phyloP scores from a whole-genome alignment of 768 basidiomycete genomes.

The Rhodotorula sphaerocarpa region DNA sequence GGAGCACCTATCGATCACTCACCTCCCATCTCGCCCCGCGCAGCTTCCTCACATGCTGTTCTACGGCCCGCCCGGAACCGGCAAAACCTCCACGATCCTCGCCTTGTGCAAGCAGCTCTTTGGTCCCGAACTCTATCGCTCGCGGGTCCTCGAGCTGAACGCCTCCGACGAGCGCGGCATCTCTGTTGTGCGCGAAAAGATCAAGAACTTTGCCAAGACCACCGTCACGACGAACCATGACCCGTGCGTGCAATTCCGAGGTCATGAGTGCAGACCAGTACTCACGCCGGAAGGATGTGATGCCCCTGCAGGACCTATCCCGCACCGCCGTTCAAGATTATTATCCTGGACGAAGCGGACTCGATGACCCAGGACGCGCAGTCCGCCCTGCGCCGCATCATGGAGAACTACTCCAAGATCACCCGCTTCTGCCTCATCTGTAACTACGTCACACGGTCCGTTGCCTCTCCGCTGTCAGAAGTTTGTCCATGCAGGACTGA shows the following conservation, averaged over 20 bases:
- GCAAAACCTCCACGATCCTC: conserved; percentile 95
- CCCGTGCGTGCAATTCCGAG: conserved; percentile 10
- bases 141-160: conserved; percentile 90
- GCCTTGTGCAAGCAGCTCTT: conserved; percentile 88
- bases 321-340: conserved; percentile 95
- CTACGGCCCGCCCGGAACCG: conserved; percentile 97
- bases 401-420: conserved; percentile 97
- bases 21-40: neutral
- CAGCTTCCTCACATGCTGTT: conserved; percentile 99
- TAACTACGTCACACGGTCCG: conserved; percentile 95
- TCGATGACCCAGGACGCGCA: conserved; percentile 99
- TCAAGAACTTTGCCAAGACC: conserved; percentile 81
- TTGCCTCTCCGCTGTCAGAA: neutral
- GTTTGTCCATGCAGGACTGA: neutral
- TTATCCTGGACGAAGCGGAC: conserved; percentile 97
- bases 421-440: conserved; percentile 97
- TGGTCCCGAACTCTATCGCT: conserved; percentile 92
- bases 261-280: too few species aligned
- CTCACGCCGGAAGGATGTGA: conserved; percentile 49
- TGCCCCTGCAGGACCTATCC: conserved; percentile 57
- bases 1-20: neutral
- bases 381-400: conserved; percentile 90
- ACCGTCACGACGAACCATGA: conserved; percentile 37
- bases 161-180: conserved; percentile 99
- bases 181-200: conserved; percentile 90